Evolutionary conservation across 2,329 filamentous ascomycete genomes (phyloP).

Genomic region (Colletotrichum liaoningense): DNA sequence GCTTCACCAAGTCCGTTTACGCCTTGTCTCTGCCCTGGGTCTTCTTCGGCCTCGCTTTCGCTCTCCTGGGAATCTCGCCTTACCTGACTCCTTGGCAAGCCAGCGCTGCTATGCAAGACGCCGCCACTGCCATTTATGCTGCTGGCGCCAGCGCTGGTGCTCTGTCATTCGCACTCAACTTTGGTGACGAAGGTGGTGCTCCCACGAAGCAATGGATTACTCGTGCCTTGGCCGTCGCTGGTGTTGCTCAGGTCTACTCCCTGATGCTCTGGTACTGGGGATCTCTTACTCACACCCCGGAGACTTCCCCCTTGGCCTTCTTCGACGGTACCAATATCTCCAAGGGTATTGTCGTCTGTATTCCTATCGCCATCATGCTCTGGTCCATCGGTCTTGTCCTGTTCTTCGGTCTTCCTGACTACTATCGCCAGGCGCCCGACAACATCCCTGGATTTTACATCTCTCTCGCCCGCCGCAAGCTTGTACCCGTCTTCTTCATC

Average conservation of each 20-base stretch:
- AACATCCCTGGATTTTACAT: slow-evolving; percentile 74
- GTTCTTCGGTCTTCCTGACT: slow-evolving; percentile 72
- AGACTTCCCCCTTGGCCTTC: slow-evolving; percentile 30
- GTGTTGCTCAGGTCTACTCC: slow-evolving; percentile 74
- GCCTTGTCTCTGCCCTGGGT: slow-evolving; percentile 71
- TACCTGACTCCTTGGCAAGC: slow-evolving; percentile 52
- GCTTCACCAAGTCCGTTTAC: slow-evolving; percentile 66
- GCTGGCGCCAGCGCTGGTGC: slow-evolving; percentile 71
- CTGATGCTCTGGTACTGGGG: slow-evolving; percentile 77
- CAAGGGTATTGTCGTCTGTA: slow-evolving; percentile 56
- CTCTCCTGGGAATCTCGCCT: slow-evolving; percentile 72
- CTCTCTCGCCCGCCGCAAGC: slow-evolving; percentile 70
- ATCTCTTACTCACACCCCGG: slow-evolving; percentile 24
- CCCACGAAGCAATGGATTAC: slow-evolving; percentile 75
- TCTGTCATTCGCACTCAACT: slow-evolving; percentile 75
- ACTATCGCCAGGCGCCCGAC: slow-evolving; percentile 73
- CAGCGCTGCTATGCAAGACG: slow-evolving; percentile 64
- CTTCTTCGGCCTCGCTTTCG: slow-evolving; percentile 72
- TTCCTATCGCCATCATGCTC: slow-evolving; percentile 68
- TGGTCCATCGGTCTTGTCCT: slow-evolving; percentile 67
- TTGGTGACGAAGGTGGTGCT: slow-evolving; percentile 71
- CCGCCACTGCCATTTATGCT: slow-evolving; percentile 71
- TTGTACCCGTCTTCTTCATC: slow-evolving; percentile 75
- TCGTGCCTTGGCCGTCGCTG: slow-evolving; percentile 74
- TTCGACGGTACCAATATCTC: slow-evolving; percentile 47